Conservation (phyloP, 2,329 filamentous ascomycete genomes). For the Zymoseptoria tritici region DNA sequence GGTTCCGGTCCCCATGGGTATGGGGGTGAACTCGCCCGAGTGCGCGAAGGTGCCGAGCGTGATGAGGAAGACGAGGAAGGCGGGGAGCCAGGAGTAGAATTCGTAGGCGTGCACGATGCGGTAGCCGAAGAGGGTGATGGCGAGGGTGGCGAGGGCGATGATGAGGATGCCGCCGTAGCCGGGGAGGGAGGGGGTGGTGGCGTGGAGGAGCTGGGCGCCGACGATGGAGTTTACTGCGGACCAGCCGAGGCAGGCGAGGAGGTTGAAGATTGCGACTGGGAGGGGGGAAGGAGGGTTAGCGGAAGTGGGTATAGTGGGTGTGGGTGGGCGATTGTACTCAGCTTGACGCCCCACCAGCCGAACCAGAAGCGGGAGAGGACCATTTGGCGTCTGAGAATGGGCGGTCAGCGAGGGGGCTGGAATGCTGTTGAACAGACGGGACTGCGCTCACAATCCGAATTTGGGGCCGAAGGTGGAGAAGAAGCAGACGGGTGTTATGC, state of each 20-base stretch:
- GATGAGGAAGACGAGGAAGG: conserved; percentile 65
- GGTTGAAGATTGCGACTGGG: conserved; percentile 60
- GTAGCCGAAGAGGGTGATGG: conserved; percentile 69
- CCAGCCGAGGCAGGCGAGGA: conserved; percentile 67
- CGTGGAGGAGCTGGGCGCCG: conserved; percentile 67
- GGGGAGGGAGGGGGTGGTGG: conserved; percentile 62
- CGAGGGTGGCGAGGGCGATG: conserved; percentile 59
- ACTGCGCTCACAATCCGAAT: conserved; percentile 51
- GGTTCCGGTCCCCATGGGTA: conserved; percentile 52
- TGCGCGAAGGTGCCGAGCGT: conserved; percentile 61
- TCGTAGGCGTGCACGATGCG: conserved; percentile 71
- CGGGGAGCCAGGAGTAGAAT: conserved; percentile 66
- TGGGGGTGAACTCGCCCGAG: conserved; percentile 56
- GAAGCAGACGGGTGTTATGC: conserved; percentile 64
- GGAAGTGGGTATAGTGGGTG: background rate
- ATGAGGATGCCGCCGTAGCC: conserved; percentile 69
- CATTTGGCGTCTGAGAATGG: conserved; percentile 64
- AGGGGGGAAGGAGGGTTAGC: background rate
- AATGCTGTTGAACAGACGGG: no score
- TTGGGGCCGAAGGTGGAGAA: conserved; percentile 69
- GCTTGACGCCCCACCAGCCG: conserved; percentile 41
- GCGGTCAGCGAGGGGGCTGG: no score
- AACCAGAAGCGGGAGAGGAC: conserved; percentile 73
- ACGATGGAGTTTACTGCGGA: conserved; percentile 72
- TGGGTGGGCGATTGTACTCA: conserved; percentile 37